Base-by-base conservation (phyloP, 345 rosid genomes). In the Orychophragmus violaceus region DNA sequence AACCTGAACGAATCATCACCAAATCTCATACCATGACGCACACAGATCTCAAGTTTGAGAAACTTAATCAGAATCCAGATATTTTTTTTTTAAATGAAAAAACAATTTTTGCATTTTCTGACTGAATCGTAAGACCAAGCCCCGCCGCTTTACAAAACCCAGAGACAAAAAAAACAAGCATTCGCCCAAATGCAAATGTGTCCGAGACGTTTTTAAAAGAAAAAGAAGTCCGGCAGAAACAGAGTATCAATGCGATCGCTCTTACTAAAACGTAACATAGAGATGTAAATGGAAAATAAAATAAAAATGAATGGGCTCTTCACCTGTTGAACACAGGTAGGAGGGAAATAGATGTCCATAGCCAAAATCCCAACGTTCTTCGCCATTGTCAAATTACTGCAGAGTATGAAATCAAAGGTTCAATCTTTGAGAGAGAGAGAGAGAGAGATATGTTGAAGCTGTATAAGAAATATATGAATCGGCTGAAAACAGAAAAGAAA, bases 331-430 rank as follows among this genome's bases (percentile, higher is more conserved):
- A 95, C 83, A 74, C 85, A 95, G 71, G 91, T 83, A 9, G 96
- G 96, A 79, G 99, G 99, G 81, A 95, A 95, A 76, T 95, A 95
- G 77, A 95, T 89, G 45, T 95, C 98, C 82, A 91, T 63, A 65
- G 99, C 96, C 45, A 95, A 80, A 72, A 95, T 85, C 61, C 99
- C 99, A 25, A 95, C 99, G 84, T 95, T 91, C 89, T 86, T 86
- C 58, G 94, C 85, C 99, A 95, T 95, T 78, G 62, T n/a, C n/a
- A n/a, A n/a, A n/a, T n/a, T n/a, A n/a, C n/a, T n/a, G n/a, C n/a
- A n/a, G n/a, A n/a, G n/a, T n/a, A n/a, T n/a, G n/a, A n/a, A n/a
- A n/a, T n/a, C n/a, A n/a, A 58, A 59, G 48, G 3, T 44, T 61
- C 29, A 45, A 74, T 66, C 44, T 65, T 51, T 50, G 6, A 42